Evolutionary conservation across 257 asterid species (phyloP).

Genomic region (Solanum pimpinellifolium): DNA sequence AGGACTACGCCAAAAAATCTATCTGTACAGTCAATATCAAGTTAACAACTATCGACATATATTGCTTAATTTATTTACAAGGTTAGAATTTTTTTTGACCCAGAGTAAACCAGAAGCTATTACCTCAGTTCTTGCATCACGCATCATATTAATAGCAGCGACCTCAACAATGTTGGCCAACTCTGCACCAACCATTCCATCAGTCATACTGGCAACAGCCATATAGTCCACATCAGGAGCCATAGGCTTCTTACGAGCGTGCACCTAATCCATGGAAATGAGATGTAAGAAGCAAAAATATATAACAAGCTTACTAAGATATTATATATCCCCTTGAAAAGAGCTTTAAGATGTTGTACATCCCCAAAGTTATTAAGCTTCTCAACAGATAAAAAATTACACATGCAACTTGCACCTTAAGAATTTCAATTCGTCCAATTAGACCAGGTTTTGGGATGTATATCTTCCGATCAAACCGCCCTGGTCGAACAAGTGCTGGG

Average conservation of each 20-base stretch:
- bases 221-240: constrained; percentile 81
- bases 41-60: not conserved
- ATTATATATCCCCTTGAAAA: not conserved
- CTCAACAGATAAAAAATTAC: not conserved
- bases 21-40: not conserved
- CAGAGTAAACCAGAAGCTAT: not conserved
- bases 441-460: constrained; percentile 86
- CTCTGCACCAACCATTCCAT: constrained; percentile 99
- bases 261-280: constrained; percentile 45
- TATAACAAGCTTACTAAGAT: not conserved
- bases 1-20: not conserved
- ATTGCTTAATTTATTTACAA: not conserved
- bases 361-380: not conserved
- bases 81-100: not conserved
- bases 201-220: constrained; percentile 84
- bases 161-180: constrained; percentile 92
- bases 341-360: not conserved
- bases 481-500: constrained; percentile 96
- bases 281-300: not conserved
- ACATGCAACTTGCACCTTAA: constrained; percentile 43
- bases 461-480: constrained; percentile 90
- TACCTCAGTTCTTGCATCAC: constrained; percentile 91
- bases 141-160: constrained; percentile 92
- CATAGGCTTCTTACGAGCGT: constrained; percentile 89
- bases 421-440: constrained; percentile 81